Conservation (phyloP, 2,329 filamentous ascomycete species). For the Coniochaeta sp. region DNA sequence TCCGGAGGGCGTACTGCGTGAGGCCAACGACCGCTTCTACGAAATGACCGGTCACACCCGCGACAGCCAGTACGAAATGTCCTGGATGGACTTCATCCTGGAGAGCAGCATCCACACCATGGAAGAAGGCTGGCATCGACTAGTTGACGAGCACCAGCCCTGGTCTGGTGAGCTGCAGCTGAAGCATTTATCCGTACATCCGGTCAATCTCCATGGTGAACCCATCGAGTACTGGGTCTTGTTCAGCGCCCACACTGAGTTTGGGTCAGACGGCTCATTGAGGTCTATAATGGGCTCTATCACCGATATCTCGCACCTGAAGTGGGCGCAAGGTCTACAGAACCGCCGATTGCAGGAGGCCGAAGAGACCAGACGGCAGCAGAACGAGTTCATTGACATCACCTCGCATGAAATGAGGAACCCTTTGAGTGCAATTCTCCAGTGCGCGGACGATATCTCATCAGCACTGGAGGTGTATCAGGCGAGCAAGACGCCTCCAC, state of each 20-base stretch:
- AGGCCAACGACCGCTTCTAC: conserved; percentile 39
- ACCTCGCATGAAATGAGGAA: conserved; percentile 46
- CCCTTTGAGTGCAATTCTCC: conserved; percentile 45
- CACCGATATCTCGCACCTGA: conserved; percentile 34
- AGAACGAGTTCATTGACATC: conserved; percentile 48
- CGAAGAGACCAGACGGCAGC: conserved; percentile 34
- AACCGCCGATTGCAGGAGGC: conserved; percentile 25
- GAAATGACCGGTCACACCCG: conserved; percentile 35
- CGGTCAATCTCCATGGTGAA: conserved; percentile 25
- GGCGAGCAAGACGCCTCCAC: conserved; percentile 13
- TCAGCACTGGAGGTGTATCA: conserved; percentile 13
- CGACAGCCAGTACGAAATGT: conserved; percentile 28
- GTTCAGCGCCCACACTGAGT: conserved; percentile 25
- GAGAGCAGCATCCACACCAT: conserved; percentile 23
- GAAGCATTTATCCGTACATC: conserved; percentile 20
- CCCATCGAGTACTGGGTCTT: conserved; percentile 36
- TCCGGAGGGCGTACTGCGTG: conserved; percentile 29
- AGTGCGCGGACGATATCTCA: conserved; percentile 47
- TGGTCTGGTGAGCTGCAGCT: conserved; percentile 34
- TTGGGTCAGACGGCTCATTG: conserved; percentile 23
- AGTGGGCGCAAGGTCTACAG: conserved; percentile 31
- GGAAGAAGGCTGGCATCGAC: conserved; percentile 27
- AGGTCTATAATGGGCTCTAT: conserved; percentile 31
- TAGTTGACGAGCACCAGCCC: conserved; percentile 23
- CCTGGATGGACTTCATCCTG: conserved; percentile 31